Evolutionary conservation across 2,329 filamentous ascomycete species (phyloP).

Genomic region (Stylonectria norvegica): DNA sequence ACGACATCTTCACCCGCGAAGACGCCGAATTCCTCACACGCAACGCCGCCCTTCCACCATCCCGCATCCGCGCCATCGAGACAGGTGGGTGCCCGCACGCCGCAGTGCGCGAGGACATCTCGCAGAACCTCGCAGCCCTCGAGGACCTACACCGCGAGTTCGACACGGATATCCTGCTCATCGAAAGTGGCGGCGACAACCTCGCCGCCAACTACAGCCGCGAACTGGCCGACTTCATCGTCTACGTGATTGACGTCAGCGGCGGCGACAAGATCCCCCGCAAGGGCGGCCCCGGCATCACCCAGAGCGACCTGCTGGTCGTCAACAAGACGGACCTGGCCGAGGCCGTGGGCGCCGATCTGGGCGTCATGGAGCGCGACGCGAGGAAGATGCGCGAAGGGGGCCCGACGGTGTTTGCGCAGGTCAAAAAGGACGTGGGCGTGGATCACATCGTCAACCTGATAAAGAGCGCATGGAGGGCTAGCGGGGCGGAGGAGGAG

Average conservation of each 20-base stretch:
- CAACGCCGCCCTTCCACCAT: conserved; percentile 75
- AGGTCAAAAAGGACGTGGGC: conserved; percentile 89
- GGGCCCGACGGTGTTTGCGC: conserved; percentile 91
- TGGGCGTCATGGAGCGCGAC: conserved; percentile 92
- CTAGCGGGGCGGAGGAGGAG: conserved; percentile 71
- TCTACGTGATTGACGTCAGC: conserved; percentile 97
- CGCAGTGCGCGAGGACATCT: conserved; percentile 95
- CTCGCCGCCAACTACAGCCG: conserved; percentile 94
- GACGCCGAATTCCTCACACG: conserved; percentile 96
- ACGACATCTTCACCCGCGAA: conserved; percentile 98
- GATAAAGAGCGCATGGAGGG: conserved; percentile 89
- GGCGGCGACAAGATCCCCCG: conserved; percentile 95
- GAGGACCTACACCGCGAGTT: conserved; percentile 84
- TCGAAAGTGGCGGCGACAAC: conserved; percentile 95
- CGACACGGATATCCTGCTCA: conserved; percentile 77
- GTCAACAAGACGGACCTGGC: conserved; percentile 98
- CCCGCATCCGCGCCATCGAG: conserved; percentile 91
- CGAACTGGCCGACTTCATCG: conserved; percentile 94
- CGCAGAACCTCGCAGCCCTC: conserved; percentile 85
- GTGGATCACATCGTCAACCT: conserved; percentile 84
- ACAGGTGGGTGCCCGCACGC: conserved; percentile 97
- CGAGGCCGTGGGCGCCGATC: conserved; percentile 82
- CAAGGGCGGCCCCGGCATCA: conserved; percentile 96
- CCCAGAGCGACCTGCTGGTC: conserved; percentile 87
- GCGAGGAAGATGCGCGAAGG: conserved; percentile 92